These are phyloP conservation scores for Entophlyctis luteolus DNA, from an alignment of 192 early-diverging fungal species.

Conservation along the genomic window DNA sequence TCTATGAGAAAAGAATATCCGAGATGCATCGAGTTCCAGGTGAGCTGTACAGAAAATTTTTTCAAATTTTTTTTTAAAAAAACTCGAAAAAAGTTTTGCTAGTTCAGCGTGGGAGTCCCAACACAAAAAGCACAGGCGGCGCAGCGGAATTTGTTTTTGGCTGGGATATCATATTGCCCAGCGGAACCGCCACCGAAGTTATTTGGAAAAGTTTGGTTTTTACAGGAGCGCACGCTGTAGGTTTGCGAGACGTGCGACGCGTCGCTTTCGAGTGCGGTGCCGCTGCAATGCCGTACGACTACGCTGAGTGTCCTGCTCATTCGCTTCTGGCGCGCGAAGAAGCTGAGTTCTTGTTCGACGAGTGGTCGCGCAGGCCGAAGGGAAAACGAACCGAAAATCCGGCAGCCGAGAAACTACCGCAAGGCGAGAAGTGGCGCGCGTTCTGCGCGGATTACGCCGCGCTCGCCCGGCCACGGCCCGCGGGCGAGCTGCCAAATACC, in stretches of 20 bases:
- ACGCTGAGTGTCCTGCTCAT: conserved; percentile 70
- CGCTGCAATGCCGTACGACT: conserved; percentile 80
- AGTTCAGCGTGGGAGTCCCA: conserved; percentile 61
- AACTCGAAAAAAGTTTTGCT: no score
- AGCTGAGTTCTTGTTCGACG: conserved; percentile 39
- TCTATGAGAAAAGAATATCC: no score
- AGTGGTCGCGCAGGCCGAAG: conserved; percentile 67
- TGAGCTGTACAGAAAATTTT: no score
- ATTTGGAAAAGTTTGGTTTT: conserved; percentile 87
- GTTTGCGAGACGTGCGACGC: conserved; percentile 65
- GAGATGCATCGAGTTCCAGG: no score
- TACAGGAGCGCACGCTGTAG: conserved; percentile 79
- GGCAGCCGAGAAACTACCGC: conserved; percentile 22
- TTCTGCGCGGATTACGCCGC: neutral
- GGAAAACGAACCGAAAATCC: conserved; percentile 60
- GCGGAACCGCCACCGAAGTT: conserved; percentile 72
- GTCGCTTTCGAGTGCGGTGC: conserved; percentile 74
- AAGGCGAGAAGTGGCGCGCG: conserved; percentile 25
- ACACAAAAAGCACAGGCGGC: conserved; percentile 39
- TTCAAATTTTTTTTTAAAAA: no score
- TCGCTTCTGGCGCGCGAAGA: conserved; percentile 39
- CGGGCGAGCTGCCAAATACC: neutral
- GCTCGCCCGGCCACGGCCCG: neutral
- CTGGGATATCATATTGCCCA: conserved; percentile 78
- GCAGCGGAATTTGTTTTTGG: conserved; percentile 54